Base-by-base conservation (phyloP, 1,284 basidiomycete species). In the Ceratobasidium sp. region DNA sequence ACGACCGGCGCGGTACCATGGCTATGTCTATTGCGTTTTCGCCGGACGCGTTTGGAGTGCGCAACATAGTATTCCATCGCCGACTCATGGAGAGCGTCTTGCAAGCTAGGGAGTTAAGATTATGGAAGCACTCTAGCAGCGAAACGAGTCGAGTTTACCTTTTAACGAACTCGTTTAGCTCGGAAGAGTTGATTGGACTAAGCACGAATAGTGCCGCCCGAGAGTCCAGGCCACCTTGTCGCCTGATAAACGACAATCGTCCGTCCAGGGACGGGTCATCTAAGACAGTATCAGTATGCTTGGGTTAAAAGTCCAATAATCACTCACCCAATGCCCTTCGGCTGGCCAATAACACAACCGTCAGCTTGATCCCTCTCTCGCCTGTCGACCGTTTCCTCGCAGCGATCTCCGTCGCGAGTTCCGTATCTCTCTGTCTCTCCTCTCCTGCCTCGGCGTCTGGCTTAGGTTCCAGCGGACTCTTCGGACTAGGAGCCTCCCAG, bases 201-300 rank as follows among this genome's bases (percentile, higher is more conserved):
- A 99, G 89, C 20, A 99, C 97, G 82, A 99, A 99, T 4, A 99
- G 86, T 0, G 94, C 94, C 0, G 96, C 97, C 76, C 94, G 91
- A 0, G 96, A 94, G 83, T 98, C 96, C 4, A 99, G 88, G 0
- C 92, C 92, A 68, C 95, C 95, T 80, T 96, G 92, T 79, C 94
- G 89, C 69, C 97, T 90, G 78, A 99, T 93, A 80, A 89, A 94
- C 0, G 95, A 95, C 69, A 99, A 85, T 40, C 97, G 90, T 5
- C 89, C 84, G 83, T 99, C 97, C 54, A 99, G 87, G 0, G 90
- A 86, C 0, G 94, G 91, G 79, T 97, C 94, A 81, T 97, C 96
- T 95, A 81, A 33, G 33, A 33, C 2, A 33, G 33, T 33, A 33
- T 33, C 20, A 42, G 69, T 57, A 59, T 61, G 28, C 12, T 64